Conservation (phyloP, 257 asterid genomes). For the Primulina huaijiensis region DNA sequence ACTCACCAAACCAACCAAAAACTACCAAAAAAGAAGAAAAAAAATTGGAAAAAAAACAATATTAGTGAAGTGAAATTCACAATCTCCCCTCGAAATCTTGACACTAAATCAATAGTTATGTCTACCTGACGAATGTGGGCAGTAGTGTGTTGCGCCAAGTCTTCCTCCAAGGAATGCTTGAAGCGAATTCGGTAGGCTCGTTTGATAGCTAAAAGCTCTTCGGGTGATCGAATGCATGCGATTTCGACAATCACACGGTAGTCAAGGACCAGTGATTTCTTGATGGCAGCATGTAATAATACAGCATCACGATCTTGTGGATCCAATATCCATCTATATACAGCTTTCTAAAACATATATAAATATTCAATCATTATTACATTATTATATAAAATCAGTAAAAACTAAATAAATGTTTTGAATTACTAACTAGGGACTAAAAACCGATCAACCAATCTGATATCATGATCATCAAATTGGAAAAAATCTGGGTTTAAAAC, state of each 20-base stretch:
- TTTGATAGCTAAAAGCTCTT: neutral
- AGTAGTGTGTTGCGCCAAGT: slow-evolving; percentile 51
- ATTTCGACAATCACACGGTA: neutral
- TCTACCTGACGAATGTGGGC: slow-evolving; percentile 59
- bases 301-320: neutral
- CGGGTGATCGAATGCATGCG: neutral
- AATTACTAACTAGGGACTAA: too few relatives aligned
- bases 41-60: too few relatives aligned
- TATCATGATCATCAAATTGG: too few relatives aligned
- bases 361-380: too few relatives aligned
- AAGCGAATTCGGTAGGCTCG: slow-evolving; percentile 64
- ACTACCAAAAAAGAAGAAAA: slow-evolving; percentile 24
- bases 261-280: neutral
- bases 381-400: too few relatives aligned
- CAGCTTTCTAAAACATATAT: neutral
- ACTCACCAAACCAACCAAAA: slow-evolving; percentile 63
- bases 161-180: slow-evolving; percentile 73
- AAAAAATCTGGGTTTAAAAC: too few relatives aligned
- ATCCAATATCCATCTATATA: neutral
- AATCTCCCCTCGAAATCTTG: neutral
- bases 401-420: neutral
- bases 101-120: neutral
- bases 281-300: neutral
- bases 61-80: neutral
- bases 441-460: too few relatives aligned